phyloP scores from a whole-genome alignment of 148 eudicot genomes.

The Amaranthus cruentus region DNA sequence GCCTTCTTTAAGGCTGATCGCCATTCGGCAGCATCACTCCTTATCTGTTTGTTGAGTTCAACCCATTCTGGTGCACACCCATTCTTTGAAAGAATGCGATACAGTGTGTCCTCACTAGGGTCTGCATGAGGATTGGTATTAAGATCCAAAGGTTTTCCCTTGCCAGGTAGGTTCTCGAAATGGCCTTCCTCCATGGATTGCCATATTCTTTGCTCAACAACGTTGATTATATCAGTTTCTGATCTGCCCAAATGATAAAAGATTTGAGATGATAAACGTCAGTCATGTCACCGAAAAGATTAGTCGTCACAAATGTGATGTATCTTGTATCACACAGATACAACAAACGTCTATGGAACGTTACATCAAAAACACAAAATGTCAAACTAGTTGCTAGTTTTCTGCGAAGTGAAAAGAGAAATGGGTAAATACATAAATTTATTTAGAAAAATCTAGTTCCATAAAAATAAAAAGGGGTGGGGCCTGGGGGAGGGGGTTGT shows the following conservation, averaged over 20 bases:
- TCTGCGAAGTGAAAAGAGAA: neutral
- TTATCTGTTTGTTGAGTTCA: constrained; percentile 79
- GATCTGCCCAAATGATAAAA: constrained; percentile 40
- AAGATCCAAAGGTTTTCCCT: constrained; percentile 79
- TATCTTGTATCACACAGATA: neutral
- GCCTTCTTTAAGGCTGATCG: constrained; percentile 56
- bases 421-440: neutral
- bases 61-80: constrained; percentile 93
- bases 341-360: neutral
- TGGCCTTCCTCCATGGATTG: constrained; percentile 93
- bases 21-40: constrained; percentile 54
- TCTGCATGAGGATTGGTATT: constrained; percentile 73
- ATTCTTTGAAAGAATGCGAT: constrained; percentile 72
- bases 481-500: neutral
- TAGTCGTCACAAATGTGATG: neutral
- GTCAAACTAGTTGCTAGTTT: neutral
- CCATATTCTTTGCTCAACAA: constrained; percentile 87
- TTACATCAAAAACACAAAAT: neutral
- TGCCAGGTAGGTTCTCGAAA: constrained; percentile 82
- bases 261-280: neutral
- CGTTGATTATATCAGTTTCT: constrained; percentile 69
- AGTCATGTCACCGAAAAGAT: neutral
- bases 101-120: constrained; percentile 85
- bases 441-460: neutral
- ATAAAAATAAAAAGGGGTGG: too few relatives aligned